These are phyloP conservation scores for Tetrapyrgos nigripes DNA, from an alignment of 1,284 basidiomycete genomes.

Conservation along the genomic window DNA sequence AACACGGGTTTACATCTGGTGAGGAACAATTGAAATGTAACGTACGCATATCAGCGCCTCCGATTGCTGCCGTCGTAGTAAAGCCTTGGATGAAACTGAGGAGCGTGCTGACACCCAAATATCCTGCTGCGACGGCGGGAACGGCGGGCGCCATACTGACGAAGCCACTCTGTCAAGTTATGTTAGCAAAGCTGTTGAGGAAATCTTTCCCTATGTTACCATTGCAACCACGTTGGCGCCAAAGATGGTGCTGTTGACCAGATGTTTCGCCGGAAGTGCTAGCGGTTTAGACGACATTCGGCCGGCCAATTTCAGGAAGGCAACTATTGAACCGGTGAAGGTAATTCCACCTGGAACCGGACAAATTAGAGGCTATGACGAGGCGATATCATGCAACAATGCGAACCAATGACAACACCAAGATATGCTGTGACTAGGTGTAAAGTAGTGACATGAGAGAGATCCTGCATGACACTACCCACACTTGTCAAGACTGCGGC, in stretches of 20 bases:
- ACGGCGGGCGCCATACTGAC: conserved; percentile 70
- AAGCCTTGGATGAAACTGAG: conserved; percentile 85
- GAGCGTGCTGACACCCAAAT: conserved; percentile 72
- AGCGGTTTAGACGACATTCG: conserved; percentile 78
- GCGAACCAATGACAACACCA: conserved; percentile 79
- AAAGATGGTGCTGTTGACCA: conserved; percentile 74
- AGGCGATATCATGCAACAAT: conserved; percentile 3
- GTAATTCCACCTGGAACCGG: conserved; percentile 63
- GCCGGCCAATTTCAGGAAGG: conserved; percentile 85
- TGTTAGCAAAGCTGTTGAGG: background rate
- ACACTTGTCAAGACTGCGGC: conserved; percentile 87
- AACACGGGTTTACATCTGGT: conserved; percentile 1
- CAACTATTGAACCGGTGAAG: conserved; percentile 87
- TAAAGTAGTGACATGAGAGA: conserved; percentile 67
- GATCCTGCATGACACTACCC: conserved; percentile 75
- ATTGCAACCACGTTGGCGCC: conserved; percentile 73
- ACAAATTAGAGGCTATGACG: background rate
- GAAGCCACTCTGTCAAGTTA: conserved; percentile 55
- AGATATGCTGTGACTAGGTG: conserved; percentile 86
- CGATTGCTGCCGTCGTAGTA: conserved; percentile 86
- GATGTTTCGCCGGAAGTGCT: conserved; percentile 74
- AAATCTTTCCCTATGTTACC: conserved; percentile 37
- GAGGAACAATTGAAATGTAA: conserved; percentile 21
- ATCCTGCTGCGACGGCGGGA: conserved; percentile 77
- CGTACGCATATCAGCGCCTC: conserved; percentile 90